These are phyloP conservation scores for Dictyostelium brefeldianum DNA, from an alignment of 78 protist genomes.

Conservation along the genomic window DNA sequence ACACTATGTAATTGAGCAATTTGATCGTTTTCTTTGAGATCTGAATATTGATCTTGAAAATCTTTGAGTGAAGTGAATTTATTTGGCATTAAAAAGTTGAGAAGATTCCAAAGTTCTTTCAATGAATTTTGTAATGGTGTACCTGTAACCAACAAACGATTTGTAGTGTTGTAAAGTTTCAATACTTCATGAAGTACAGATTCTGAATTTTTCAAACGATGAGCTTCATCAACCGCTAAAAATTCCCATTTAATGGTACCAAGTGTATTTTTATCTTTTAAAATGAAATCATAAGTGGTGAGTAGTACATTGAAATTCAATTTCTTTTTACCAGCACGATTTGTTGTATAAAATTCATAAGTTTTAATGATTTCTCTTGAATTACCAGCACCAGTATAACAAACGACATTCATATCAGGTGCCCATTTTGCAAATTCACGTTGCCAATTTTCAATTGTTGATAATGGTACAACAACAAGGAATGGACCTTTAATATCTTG, in stretches of 20 bases:
- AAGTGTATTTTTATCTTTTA: slow-evolving; percentile 42
- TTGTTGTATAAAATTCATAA: slow-evolving; percentile 64
- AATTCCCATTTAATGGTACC: slow-evolving; percentile 88
- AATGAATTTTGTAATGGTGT: slow-evolving; percentile 96
- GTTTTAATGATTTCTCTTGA: slow-evolving; percentile 76
- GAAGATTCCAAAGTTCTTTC: slow-evolving; percentile 95
- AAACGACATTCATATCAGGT: slow-evolving; percentile 87
- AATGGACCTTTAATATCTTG: slow-evolving; percentile 92
- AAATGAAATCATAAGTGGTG: slow-evolving; percentile 93
- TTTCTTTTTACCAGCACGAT: slow-evolving; percentile 32
- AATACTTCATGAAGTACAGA: slow-evolving; percentile 83
- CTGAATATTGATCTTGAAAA: slow-evolving; percentile 73
- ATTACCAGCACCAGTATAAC: slow-evolving; percentile 71
- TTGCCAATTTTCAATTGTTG: slow-evolving; percentile 91
- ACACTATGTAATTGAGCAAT: slow-evolving; percentile 86
- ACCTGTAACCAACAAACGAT: slow-evolving; percentile 90
- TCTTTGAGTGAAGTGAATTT: slow-evolving; percentile 70
- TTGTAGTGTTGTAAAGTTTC: slow-evolving; percentile 50
- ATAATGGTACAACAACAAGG: slow-evolving; percentile 95
- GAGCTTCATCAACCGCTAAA: slow-evolving; percentile 94
- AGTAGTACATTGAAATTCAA: slow-evolving; percentile 89
- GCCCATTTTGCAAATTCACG: slow-evolving; percentile 94
- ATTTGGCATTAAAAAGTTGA: slow-evolving; percentile 91
- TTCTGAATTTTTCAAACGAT: slow-evolving; percentile 92
- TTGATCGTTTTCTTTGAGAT: slow-evolving; percentile 65